These are phyloP conservation scores for Clonostachys solani DNA, from an alignment of 2,329 filamentous ascomycete species.

Conservation along the genomic window DNA sequence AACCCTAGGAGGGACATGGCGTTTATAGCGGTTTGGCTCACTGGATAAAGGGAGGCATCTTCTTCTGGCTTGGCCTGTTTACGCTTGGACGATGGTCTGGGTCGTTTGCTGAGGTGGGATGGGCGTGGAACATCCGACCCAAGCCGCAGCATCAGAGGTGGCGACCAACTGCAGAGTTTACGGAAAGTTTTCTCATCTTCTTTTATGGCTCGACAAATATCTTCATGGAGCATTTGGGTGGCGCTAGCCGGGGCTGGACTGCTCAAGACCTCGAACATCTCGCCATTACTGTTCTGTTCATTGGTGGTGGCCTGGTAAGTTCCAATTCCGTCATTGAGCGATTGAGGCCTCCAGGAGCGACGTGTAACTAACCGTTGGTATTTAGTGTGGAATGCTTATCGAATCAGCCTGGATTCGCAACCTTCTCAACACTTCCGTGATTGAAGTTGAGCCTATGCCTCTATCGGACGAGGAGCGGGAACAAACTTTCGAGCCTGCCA, in stretches of 20 bases:
- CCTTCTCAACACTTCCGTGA: slow-evolving; percentile 54
- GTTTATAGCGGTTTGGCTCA: slow-evolving; percentile 88
- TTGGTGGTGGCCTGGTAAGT: slow-evolving; percentile 82
- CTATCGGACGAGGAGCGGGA: slow-evolving; percentile 41
- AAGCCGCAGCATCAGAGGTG: slow-evolving; percentile 50
- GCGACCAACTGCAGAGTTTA: slow-evolving; percentile 80
- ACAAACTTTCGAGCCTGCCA: slow-evolving; percentile 42
- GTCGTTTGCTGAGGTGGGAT: slow-evolving; percentile 84
- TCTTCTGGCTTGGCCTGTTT: slow-evolving; percentile 87
- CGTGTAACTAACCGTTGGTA: not conserved
- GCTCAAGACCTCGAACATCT: slow-evolving; percentile 84
- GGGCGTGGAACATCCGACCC: slow-evolving; percentile 91
- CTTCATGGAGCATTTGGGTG: slow-evolving; percentile 83
- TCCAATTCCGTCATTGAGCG: not conserved
- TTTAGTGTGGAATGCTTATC: slow-evolving; percentile 74
- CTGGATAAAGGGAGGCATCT: slow-evolving; percentile 91
- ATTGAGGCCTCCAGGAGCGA: not conserved
- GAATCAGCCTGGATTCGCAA: slow-evolving; percentile 69
- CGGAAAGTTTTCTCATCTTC: slow-evolving; percentile 86
- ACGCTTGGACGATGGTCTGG: slow-evolving; percentile 88
- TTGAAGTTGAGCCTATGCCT: slow-evolving; percentile 32
- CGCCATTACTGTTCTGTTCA: slow-evolving; percentile 89
- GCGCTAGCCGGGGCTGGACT: slow-evolving; percentile 67
- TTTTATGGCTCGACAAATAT: slow-evolving; percentile 86
- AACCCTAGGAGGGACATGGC: slow-evolving; percentile 53